Evolutionary conservation across 2,329 filamentous ascomycete genomes (phyloP).

Genomic region (Zymoseptoria pseudotritici): DNA sequence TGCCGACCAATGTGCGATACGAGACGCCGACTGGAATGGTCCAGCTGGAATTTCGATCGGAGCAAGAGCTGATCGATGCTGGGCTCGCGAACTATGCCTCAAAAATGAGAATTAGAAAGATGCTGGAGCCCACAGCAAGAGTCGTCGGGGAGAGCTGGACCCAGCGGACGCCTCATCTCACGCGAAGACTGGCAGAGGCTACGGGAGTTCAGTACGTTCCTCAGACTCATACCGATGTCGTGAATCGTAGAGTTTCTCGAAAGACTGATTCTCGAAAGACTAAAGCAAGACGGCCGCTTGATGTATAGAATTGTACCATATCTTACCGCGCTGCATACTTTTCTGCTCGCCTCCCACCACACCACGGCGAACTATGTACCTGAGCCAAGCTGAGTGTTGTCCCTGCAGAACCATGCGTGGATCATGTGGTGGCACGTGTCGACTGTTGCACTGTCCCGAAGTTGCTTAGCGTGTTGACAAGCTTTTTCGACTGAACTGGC

Average conservation of each 20-base stretch:
- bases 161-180: not conserved
- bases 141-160: not conserved
- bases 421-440: not conserved
- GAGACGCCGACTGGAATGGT: constrained; percentile 26
- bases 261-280: not conserved
- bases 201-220: not conserved
- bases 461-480: not conserved
- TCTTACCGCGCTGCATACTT: not conserved
- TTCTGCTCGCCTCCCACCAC: too few relatives aligned
- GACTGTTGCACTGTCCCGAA: not conserved
- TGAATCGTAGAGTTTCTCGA: not conserved
- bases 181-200: not conserved
- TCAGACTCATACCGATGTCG: not conserved
- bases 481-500: not conserved
- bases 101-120: not conserved
- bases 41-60: constrained; percentile 15
- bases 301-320: not conserved
- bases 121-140: not conserved
- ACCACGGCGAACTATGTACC: too few relatives aligned
- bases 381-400: too few relatives aligned
- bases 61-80: constrained; percentile 6
- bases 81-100: not conserved
- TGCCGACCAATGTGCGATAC: constrained; percentile 18
- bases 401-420: not conserved
- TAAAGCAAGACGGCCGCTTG: not conserved